These are phyloP conservation scores for Aspergillus asperescens DNA, from an alignment of 495 filamentous ascomycete species.

Conservation along the genomic window DNA sequence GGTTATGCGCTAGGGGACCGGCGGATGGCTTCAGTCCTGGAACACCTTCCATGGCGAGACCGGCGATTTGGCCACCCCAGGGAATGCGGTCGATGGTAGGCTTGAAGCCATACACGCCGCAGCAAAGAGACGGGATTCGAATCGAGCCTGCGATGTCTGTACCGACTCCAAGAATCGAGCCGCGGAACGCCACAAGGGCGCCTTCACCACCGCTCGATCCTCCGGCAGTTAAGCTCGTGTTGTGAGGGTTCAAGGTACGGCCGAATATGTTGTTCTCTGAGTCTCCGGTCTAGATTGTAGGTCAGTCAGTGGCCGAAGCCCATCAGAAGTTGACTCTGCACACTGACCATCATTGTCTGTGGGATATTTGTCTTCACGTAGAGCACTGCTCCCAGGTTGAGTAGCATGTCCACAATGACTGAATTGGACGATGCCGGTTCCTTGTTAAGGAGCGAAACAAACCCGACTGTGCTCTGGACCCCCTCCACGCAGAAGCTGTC, in stretches of 20 bases:
- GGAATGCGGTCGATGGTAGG: conserved; percentile 54
- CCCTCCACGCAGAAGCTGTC: neutral
- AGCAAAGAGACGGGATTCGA: conserved; percentile 55
- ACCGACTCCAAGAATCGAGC: conserved; percentile 57
- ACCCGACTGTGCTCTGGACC: neutral
- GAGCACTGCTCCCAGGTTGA: neutral
- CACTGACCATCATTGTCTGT: neutral
- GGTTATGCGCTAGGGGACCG: conserved; percentile 39
- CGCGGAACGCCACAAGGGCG: conserved; percentile 53
- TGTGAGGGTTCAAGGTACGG: conserved; percentile 50
- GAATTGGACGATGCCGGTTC: too few relatives aligned
- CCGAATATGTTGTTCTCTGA: conserved; percentile 35
- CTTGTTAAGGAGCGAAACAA: too few relatives aligned
- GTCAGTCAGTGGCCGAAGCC: neutral
- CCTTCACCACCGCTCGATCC: conserved; percentile 62
- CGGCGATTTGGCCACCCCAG: conserved; percentile 10
- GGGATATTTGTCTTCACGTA: neutral
- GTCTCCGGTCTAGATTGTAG: conserved; percentile 35
- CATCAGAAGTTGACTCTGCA: too few relatives aligned
- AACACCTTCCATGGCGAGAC: too few relatives aligned
- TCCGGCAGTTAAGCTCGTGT: conserved; percentile 46
- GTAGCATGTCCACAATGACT: neutral
- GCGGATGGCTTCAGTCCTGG: too few relatives aligned
- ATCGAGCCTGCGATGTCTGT: conserved; percentile 59
- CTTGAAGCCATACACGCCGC: conserved; percentile 57